Percentiles rank a stretch among this genome's conserved stretches.
Conservation (phyloP, 139 green algal genomes). For the Chlorella sp. region DNA sequence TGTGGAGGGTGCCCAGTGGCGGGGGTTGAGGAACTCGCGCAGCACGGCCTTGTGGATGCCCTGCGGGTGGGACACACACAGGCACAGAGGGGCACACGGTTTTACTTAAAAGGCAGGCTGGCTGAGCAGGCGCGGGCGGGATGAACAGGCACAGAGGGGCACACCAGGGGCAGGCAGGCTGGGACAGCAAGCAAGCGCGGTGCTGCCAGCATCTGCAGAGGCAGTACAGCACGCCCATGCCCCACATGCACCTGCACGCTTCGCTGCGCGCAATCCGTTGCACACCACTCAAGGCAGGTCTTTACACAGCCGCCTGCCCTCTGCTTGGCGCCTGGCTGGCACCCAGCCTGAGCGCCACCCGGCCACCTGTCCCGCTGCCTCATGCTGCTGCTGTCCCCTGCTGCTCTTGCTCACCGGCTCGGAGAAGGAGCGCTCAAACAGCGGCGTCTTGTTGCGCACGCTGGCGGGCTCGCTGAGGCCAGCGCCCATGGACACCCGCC, state of each 20-base stretch:
- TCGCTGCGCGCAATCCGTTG: not conserved
- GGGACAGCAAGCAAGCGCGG: not conserved
- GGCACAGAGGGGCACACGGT: no score
- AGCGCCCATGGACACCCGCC: conserved; percentile 78
- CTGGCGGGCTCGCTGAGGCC: conserved; percentile 22
- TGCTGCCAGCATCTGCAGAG: not conserved
- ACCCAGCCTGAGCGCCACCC: no score
- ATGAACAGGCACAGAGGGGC: not conserved
- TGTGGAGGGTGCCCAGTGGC: conserved; percentile 83
- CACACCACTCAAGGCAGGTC: no score
- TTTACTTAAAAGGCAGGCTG: no score
- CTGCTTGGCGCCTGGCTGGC: no score
- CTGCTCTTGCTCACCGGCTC: conserved; percentile 33
- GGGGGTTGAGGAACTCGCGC: conserved; percentile 84
- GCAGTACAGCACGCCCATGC: no score
- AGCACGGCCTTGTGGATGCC: conserved; percentile 92
- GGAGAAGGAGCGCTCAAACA: conserved; percentile 57
- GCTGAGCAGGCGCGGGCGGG: no score
- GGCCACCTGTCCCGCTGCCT: not conserved
- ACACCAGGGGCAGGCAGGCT: not conserved
- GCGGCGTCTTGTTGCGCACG: conserved; percentile 42
- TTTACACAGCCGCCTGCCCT: not conserved
- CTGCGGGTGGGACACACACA: no score
- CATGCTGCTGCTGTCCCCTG: no score
- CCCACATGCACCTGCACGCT: no score